Evolutionary conservation across 495 filamentous ascomycete genomes (phyloP), one percentile per base, ranked within the genome.

Genomic region (Diplogelasinospora grovesii): DNA sequence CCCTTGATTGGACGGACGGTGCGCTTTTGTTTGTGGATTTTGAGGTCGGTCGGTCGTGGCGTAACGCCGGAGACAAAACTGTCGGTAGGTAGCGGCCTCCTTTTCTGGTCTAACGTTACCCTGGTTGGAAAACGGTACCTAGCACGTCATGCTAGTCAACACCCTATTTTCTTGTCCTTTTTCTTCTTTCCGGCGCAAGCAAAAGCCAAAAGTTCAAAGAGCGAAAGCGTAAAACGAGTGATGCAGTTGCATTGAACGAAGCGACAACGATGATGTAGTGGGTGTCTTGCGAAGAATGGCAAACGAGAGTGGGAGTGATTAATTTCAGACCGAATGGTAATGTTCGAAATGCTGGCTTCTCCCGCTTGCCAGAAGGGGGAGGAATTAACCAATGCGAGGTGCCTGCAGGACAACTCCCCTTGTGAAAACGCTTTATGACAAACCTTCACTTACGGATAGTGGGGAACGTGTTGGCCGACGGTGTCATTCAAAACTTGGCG

Each of bases 201-300:
- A 24, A 19, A 19, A 24, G 32, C 9, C 18, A 13, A 16, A 36
- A 39, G n/a, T n/a, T 48, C 34, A 27, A 23, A 23, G 22, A 11
- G n/a, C 8, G 30, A 41, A 43, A 27, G 23, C 25, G 20, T 24
- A 45, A 36, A 41, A 49, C 41, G 41, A 49, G 46, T 25, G 41
- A 36, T 31, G 36, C 46, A 45, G 38, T 38, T 21, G 33, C 19
- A 43, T 49, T 29, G 39, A n/a, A n/a, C n/a, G n/a, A n/a, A n/a
- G n/a, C n/a, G n/a, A 46, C 31, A 31, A 41, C 37, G 39, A 50
- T 56, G 49, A 50, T 50, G 52, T 48, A 36, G 46, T 43, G 35
- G 51, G 42, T 39, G 41, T 16, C 5, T 11, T 26, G 24, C 29
- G 8, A 43, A 13, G 32, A 50, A 41, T 35, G 28, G 26, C 41